Conservation (phyloP, 495 filamentous ascomycete genomes). For the Daldinia childiae region DNA sequence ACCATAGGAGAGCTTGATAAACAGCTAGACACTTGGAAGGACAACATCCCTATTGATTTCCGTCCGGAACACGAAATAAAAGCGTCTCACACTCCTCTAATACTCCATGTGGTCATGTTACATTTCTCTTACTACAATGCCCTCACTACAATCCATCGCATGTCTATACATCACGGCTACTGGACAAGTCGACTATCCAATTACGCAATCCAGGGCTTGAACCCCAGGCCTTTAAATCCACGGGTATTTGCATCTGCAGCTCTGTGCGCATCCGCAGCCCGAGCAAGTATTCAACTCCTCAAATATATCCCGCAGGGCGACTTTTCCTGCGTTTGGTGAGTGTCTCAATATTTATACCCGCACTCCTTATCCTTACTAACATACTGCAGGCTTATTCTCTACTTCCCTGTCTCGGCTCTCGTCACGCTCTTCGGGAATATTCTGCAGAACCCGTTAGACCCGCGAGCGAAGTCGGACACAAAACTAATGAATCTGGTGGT, state of each 20-base stretch:
- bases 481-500: conserved; percentile 93
- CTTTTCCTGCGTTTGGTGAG: conserved; percentile 94
- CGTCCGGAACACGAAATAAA: conserved; percentile 95
- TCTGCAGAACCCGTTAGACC: conserved; percentile 92
- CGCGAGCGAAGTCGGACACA: conserved; percentile 85
- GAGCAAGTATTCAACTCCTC: conserved; percentile 91
- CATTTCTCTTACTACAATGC: conserved; percentile 99
- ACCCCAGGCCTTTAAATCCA: conserved; percentile 89
- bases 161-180: conserved; percentile 98
- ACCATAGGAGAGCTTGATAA: conserved; percentile 95
- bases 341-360: conserved; percentile 22
- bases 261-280: conserved; percentile 88
- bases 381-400: conserved; percentile 82
- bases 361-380: conserved; percentile 34
- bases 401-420: conserved; percentile 95
- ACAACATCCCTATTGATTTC: conserved; percentile 91
- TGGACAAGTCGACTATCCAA: conserved; percentile 96
- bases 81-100: conserved; percentile 84
- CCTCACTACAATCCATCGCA: conserved; percentile 95
- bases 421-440: conserved; percentile 98
- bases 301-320: conserved; percentile 97
- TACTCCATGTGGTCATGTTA: conserved; percentile 90
- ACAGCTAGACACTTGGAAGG: conserved; percentile 96
- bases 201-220: conserved; percentile 92
- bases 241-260: conserved; percentile 94